phyloP scores from a whole-genome alignment of 129 eudicot species.

The Apium graveolens region DNA sequence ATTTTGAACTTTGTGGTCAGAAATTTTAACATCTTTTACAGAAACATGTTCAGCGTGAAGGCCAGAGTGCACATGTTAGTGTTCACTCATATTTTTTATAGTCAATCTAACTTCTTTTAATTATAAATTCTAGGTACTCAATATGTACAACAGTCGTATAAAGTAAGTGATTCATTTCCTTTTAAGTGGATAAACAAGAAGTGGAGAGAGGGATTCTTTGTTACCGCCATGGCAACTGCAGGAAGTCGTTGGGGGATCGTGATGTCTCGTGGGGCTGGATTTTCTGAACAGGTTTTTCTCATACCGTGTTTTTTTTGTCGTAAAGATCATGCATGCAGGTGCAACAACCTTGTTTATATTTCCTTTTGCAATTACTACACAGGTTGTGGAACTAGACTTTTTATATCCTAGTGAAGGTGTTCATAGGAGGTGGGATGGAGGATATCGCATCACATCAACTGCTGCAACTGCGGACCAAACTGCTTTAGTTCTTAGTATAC shows the following conservation, averaged over 20 bases:
- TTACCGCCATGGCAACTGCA: slow-evolving; percentile 89
- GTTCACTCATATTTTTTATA: neutral
- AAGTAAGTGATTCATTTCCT: slow-evolving; percentile 83
- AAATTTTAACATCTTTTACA: neutral
- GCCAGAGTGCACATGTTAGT: neutral
- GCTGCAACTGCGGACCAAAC: slow-evolving; percentile 83
- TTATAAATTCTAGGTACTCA: slow-evolving; percentile 44
- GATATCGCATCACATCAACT: slow-evolving; percentile 68
- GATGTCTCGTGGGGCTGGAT: slow-evolving; percentile 88
- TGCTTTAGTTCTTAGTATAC: slow-evolving; percentile 75
- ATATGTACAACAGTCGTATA: slow-evolving; percentile 71
- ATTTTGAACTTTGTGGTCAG: neutral
- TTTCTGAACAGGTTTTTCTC: slow-evolving; percentile 53
- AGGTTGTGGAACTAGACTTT: slow-evolving; percentile 90
- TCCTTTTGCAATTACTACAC: slow-evolving; percentile 1
- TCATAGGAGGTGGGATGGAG: slow-evolving; percentile 85
- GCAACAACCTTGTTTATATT: neutral
- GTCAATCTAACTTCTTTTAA: neutral
- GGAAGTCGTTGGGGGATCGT: slow-evolving; percentile 84
- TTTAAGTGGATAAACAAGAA: slow-evolving; percentile 90
- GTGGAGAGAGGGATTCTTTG: slow-evolving; percentile 86
- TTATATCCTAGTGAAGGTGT: slow-evolving; percentile 91
- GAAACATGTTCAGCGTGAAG: neutral
- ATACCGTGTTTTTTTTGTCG: neutral
- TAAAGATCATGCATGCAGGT: neutral